Percentiles rank a stretch among this genome's conserved stretches.
These are phyloP conservation scores for Mycena rebaudengoi DNA, from an alignment of 768 basidiomycete species.

Conservation along the genomic window DNA sequence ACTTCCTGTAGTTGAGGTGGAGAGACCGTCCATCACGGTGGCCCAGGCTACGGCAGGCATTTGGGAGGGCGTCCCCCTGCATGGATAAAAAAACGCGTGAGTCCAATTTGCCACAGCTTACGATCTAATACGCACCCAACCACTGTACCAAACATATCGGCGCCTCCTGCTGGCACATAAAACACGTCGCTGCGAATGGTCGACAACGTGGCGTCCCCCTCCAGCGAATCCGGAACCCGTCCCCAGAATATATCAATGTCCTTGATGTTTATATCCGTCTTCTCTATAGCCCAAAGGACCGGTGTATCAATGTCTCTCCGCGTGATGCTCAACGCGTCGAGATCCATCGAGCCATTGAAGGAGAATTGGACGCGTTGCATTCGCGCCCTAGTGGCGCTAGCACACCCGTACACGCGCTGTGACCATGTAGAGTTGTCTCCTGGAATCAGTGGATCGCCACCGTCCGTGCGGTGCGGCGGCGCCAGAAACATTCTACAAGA, in stretches of 20 bases:
- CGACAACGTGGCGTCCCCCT: constrained; percentile 3
- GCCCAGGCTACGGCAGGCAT: constrained; percentile 20
- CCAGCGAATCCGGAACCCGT: constrained; percentile 6
- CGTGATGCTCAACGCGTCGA: constrained; percentile 6
- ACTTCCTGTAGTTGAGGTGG: too few relatives aligned
- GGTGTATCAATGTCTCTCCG: constrained; percentile 20
- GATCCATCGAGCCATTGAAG: constrained; percentile 16
- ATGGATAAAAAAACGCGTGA: too few relatives aligned
- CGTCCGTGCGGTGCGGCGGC: constrained; percentile 29
- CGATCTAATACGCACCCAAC: too few relatives aligned
- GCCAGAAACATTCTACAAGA: constrained; percentile 28
- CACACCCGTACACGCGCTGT: constrained; percentile 27
- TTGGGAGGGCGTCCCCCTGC: neutral
- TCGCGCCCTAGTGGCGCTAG: constrained; percentile 26
- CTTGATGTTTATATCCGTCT: constrained; percentile 2
- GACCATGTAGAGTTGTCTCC: constrained; percentile 30
- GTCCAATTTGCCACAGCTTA: too few relatives aligned
- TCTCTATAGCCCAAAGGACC: constrained; percentile 24
- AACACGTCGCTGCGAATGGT: constrained; percentile 24
- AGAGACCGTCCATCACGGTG: neutral
- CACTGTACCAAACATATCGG: constrained; percentile 16
- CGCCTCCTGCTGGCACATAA: constrained; percentile 23
- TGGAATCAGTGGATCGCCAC: constrained; percentile 23
- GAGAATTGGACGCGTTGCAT: constrained; percentile 25
- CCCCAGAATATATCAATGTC: constrained; percentile 28